phyloP scores from a whole-genome alignment of 305 asterid species.

The Fraxinus velutina region DNA sequence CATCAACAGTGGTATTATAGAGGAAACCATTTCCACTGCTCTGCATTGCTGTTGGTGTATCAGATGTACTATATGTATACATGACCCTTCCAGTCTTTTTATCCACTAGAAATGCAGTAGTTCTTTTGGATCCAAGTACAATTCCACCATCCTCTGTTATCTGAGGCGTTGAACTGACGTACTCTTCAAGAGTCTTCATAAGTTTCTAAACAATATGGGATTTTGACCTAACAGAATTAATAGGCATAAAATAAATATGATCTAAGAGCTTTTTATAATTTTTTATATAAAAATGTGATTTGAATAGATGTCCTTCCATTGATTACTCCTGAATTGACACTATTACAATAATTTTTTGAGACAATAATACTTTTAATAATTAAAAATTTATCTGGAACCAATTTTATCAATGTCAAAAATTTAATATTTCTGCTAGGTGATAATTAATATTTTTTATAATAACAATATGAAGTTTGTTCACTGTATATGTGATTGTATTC shows the following conservation, averaged over 20 bases:
- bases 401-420: not conserved
- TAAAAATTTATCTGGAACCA: not conserved
- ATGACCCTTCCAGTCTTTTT: constrained; percentile 71
- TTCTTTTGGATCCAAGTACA: constrained; percentile 78
- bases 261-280: not conserved
- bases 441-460: not conserved
- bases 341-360: not conserved
- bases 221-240: constrained; percentile 11
- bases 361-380: not conserved
- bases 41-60: constrained; percentile 34
- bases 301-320: not conserved
- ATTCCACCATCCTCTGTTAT: constrained; percentile 87
- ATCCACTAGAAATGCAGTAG: constrained; percentile 69
- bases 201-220: constrained; percentile 56
- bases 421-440: not conserved
- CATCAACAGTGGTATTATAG: constrained; percentile 37
- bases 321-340: not conserved
- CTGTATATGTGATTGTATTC: not conserved
- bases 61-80: constrained; percentile 45
- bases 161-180: constrained; percentile 84
- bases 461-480: not conserved
- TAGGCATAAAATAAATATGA: constrained; percentile 10
- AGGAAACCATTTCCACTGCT: constrained; percentile 30
- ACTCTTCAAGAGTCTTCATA: constrained; percentile 74
- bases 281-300: not conserved